Percentiles rank a stretch among this genome's conserved stretches.
These are phyloP conservation scores for Mucor racemosus DNA, from an alignment of 371 early-diverging fungal species.

Conservation along the genomic window DNA sequence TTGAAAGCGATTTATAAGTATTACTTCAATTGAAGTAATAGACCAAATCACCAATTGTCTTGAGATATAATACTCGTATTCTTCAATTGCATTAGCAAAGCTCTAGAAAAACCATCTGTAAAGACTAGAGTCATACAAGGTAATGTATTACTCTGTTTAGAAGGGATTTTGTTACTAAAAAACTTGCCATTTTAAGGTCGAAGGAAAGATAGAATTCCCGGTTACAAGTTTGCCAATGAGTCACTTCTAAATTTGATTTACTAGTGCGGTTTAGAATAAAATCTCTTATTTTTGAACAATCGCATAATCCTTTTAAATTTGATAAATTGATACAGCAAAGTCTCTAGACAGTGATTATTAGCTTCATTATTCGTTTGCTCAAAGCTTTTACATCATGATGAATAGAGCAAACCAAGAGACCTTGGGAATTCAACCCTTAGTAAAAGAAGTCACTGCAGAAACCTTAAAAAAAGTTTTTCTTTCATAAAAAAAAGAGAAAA, in stretches of 20 bases:
- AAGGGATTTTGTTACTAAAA: background rate
- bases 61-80: background rate
- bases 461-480: conserved; percentile 11
- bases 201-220: background rate
- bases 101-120: background rate
- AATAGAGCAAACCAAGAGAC: no score
- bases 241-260: background rate
- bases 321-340: no score
- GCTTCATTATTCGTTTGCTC: no score
- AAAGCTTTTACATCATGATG: no score
- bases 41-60: background rate
- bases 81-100: background rate
- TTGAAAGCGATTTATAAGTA: no score
- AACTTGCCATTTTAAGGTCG: background rate
- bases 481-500: background rate
- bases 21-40: no score
- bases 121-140: background rate
- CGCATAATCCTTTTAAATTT: no score
- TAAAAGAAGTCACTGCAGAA: conserved; percentile 10
- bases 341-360: no score
- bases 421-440: background rate
- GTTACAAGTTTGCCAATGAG: background rate
- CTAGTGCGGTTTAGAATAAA: no score
- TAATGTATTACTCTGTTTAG: background rate
- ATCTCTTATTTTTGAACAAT: no score